Percentiles rank a stretch among this genome's conserved stretches.
Evolutionary conservation across 2,329 filamentous ascomycete species (phyloP).

Genomic region (Blastomyces emzantsi): DNA sequence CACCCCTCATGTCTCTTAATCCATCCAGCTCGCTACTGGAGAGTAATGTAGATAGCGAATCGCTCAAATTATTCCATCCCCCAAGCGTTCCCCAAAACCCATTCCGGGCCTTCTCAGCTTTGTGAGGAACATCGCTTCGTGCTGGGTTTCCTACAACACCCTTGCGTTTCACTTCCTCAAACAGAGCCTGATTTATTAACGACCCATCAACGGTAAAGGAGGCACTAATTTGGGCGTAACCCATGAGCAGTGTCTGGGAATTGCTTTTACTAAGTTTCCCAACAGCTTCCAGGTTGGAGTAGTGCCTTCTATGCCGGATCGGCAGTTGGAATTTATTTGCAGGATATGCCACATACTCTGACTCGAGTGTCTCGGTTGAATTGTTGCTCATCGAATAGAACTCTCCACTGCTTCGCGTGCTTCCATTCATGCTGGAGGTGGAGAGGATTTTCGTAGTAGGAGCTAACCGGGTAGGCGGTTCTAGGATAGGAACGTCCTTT

Average conservation of each 20-base stretch:
- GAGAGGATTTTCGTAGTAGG: slow-evolving; percentile 38
- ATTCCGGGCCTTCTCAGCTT: slow-evolving; percentile 54
- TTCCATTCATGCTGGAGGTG: slow-evolving; percentile 50
- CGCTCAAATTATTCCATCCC: slow-evolving; percentile 81
- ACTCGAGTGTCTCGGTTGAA: slow-evolving; percentile 84
- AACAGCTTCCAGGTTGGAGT: slow-evolving; percentile 34
- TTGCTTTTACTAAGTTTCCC: slow-evolving; percentile 18
- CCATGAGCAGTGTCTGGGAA: slow-evolving; percentile 84
- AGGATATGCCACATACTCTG: slow-evolving; percentile 60
- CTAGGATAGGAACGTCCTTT: slow-evolving; percentile 22
- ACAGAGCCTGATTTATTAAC: slow-evolving; percentile 76
- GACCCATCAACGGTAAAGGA: slow-evolving; percentile 89
- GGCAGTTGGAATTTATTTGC: slow-evolving; percentile 46
- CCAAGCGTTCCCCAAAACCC: slow-evolving; percentile 76
- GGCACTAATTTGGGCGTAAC: slow-evolving; percentile 87
- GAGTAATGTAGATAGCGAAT: slow-evolving; percentile 79
- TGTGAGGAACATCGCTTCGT: slow-evolving; percentile 63
- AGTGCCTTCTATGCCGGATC: slow-evolving; percentile 33
- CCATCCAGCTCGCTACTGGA: slow-evolving; percentile 80
- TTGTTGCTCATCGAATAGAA: slow-evolving; percentile 94
- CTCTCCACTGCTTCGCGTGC: slow-evolving; percentile 83
- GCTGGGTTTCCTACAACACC: slow-evolving; percentile 76
- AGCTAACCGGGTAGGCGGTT: slow-evolving; percentile 25
- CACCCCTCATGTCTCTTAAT: slow-evolving; percentile 89
- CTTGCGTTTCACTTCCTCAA: slow-evolving; percentile 93